A percentile compares a stretch with the other conserved stretches of the same genome.
phyloP scores from a whole-genome alignment of 2,329 filamentous ascomycete genomes.

The Ceratocystis eucalypticola region DNA sequence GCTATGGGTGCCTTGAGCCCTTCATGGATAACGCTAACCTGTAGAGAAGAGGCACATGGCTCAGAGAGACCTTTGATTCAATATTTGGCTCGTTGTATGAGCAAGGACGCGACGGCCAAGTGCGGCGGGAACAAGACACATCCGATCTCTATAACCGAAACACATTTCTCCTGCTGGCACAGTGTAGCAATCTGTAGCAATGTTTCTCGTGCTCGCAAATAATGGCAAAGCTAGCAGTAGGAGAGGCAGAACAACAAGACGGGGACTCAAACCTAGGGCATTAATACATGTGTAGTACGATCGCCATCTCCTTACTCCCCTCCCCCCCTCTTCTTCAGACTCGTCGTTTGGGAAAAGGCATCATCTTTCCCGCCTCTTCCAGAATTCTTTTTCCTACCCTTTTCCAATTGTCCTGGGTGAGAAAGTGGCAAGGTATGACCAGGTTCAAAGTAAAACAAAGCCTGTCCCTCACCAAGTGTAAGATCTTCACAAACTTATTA shows the following conservation, averaged over 20 bases:
- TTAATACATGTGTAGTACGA: background rate
- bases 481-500: background rate
- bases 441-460: background rate
- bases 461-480: slow-evolving; percentile 4
- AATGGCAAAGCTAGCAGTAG: background rate
- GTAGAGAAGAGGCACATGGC: too few relatives aligned
- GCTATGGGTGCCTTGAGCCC: too few relatives aligned
- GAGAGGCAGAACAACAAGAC: background rate
- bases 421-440: background rate
- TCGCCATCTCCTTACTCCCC: background rate
- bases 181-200: background rate
- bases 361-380: background rate
- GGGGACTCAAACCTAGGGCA: too few relatives aligned
- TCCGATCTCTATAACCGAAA: background rate
- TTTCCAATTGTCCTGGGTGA: background rate
- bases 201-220: background rate
- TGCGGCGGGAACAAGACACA: background rate
- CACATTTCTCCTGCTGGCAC: background rate
- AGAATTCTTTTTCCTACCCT: background rate
- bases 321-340: background rate
- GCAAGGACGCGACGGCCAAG: background rate
- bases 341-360: background rate
- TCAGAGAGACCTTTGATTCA: background rate
- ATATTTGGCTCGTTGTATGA: background rate
- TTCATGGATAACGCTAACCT: too few relatives aligned